A percentile compares a stretch with the other conserved stretches of the same genome.
These are phyloP conservation scores for Rhipidocladum racemiflorum DNA, from an alignment of 176 grass and related monocot species.

Conservation along the genomic window DNA sequence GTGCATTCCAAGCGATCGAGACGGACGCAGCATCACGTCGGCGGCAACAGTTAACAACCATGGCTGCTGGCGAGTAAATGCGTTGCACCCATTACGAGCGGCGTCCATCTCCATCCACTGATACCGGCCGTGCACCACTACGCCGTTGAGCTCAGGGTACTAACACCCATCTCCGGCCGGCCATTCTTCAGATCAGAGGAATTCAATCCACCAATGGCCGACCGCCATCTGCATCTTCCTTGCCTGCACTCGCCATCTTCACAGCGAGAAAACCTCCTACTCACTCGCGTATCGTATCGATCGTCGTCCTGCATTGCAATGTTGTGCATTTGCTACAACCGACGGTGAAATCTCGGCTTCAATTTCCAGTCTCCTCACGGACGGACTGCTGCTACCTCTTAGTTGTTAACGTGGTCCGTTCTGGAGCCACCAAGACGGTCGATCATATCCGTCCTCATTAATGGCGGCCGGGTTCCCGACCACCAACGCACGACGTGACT, in stretches of 20 bases:
- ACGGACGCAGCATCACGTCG: neutral
- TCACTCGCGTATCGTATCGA: too few relatives aligned
- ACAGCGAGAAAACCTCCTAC: neutral
- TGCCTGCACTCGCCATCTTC: neutral
- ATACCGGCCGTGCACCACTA: too few relatives aligned
- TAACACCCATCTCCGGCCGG: neutral
- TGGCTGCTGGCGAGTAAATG: constrained; percentile 21
- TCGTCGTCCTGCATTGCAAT: neutral
- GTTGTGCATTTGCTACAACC: neutral
- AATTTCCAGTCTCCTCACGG: neutral
- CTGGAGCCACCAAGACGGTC: neutral
- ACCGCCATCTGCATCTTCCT: too few relatives aligned
- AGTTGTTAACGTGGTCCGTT: neutral
- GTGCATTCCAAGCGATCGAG: neutral
- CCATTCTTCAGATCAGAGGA: neutral
- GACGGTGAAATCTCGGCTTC: neutral
- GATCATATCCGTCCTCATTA: constrained; percentile 11
- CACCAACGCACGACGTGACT: neutral
- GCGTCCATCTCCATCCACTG: constrained; percentile 6
- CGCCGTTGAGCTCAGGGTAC: neutral
- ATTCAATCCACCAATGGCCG: neutral
- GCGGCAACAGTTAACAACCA: neutral
- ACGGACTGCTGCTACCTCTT: neutral
- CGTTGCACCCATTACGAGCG: neutral
- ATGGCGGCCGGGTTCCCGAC: neutral